Percentiles rank a stretch among this genome's conserved stretches.
These are phyloP conservation scores for Candida broadrunensis DNA, from an alignment of 805 yeast species.

Conservation along the genomic window DNA sequence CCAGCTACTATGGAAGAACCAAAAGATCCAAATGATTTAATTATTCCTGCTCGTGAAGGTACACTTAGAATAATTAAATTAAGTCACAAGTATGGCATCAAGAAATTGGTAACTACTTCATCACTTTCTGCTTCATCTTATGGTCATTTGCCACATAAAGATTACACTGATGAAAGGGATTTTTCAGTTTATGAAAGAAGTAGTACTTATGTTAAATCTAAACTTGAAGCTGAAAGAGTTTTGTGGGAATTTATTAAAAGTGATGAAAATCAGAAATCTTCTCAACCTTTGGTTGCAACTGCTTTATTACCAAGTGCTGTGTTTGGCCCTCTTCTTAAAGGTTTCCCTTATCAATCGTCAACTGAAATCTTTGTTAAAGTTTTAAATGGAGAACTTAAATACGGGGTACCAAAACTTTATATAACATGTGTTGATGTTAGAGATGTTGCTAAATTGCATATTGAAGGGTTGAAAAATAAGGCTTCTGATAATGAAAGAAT, in stretches of 20 bases:
- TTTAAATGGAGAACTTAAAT: not conserved
- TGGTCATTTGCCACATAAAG: constrained; percentile 3
- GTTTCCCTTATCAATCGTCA: not conserved
- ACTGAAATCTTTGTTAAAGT: not conserved
- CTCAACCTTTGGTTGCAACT: not conserved
- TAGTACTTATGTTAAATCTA: constrained; percentile 7
- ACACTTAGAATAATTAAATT: constrained; percentile 13
- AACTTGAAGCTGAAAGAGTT: constrained; percentile 15
- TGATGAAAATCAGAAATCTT: constrained; percentile 12
- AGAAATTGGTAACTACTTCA: constrained; percentile 37
- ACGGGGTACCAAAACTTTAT: not conserved
- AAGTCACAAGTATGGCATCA: constrained; percentile 18
- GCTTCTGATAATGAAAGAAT: not conserved
- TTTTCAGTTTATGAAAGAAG: not conserved
- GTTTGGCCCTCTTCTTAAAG: constrained; percentile 3
- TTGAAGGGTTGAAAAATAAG: not conserved
- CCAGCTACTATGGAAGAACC: constrained; percentile 16
- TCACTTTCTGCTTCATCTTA: constrained; percentile 49
- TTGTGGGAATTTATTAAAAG: constrained; percentile 5
- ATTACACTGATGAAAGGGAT: constrained; percentile 3
- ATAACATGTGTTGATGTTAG: not conserved
- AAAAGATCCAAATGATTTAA: constrained; percentile 13
- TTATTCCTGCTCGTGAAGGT: constrained; percentile 18
- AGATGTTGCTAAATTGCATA: not conserved
- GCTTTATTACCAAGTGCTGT: constrained; percentile 2